Evolutionary conservation across 106 monocot species (phyloP), one percentile per base, ranked within the genome.

Genomic region (Apostasia shenzhenica): DNA sequence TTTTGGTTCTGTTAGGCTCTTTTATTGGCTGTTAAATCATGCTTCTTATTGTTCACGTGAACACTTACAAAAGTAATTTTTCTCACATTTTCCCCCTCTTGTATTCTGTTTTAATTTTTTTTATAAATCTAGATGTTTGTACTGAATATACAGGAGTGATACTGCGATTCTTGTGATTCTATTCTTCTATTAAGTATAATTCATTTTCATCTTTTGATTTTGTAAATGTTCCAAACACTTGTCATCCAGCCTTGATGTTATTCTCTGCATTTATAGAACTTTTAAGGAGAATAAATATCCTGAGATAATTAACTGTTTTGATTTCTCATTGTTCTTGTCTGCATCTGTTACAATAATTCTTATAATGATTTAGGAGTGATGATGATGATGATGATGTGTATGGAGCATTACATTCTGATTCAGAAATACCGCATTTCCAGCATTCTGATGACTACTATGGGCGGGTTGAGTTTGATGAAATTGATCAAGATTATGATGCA

Each of bases 321-420:
- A 45, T 38, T 8, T 50, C 45, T 62, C 13, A 14, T 38, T 62
- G 14, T 10, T 59, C 13, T 40, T 59, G 39, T 40, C 38, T 40
- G 8, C 41, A 40, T 59, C 37, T 40, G 1, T 59, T 59, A 13
- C 55, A 55, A 55, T 59, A 59, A 45, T 62, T 44, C 45, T 45
- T 45, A 62, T n/a, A 13, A 13, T 13, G 8, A 45, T 62, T 42
- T 45, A 2, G 45, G 54, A 89, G 93, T 74, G 80, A 85, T 57
- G 78, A 85, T 73, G 83, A 83, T 47, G 68, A 87, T 63, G 86
- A 87, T 43, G 85, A 85, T 54, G 84, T 74, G 38, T 78, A 76
- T 68, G 70, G 62, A 58, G 41, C 5, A 11, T 82, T 57, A 37
- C 70, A 40, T 53, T 82, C 75, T 84, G 79, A 83, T 70, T 81